Evolutionary conservation across 78 protist genomes (phyloP), one percentile per base, ranked within the genome.

Genomic region (Planoprotostelium fungivorum): DNA sequence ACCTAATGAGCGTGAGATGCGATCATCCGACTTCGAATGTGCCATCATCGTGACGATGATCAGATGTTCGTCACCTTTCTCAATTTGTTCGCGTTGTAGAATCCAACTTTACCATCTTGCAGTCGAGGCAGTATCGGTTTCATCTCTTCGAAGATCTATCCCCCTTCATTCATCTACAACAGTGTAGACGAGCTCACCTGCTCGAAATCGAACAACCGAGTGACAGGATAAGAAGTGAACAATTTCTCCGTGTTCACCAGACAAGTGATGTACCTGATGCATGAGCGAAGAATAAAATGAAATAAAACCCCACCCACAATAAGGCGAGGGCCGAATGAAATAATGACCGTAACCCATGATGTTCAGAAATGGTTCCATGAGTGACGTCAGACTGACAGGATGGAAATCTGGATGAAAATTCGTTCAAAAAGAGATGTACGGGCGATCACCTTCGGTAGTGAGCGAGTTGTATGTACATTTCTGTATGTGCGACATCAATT

Each of bases 301-400:
- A n/a, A n/a, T n/a, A n/a, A n/a, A n/a, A n/a, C n/a, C n/a, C n/a
- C n/a, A 86, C 38, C 88, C 88, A 37, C 88, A 86, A 16, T 36
- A 86, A 25, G 88, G 63, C 36, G 88, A 86, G 1, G 88, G 73
- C 35, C 88, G 88, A 25, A 86, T 86, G 31, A 28, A 34, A 34
- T 36, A 86, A 34, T 37, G 88, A 10, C 88, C 88, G 88, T 86
- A 86, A 1, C 88, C 88, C 88, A 86, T 28, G 34, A 86, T 86
- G 38, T 86, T 86, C 29, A 86, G 1, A 34, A 86, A 86, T 16
- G 88, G 88, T 86, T 86, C 88, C 38, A 86, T 28, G 28, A 36
- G 34, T 16, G 29, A 28, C 29, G 38, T 28, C 36, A 86, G 34
- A 36, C 38, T 28, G 38, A 34, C 5, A 5, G 88, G 88, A 34